Evolutionary conservation across 768 basidiomycete genomes (phyloP).

Genomic region (Mrakia blollopis): DNA sequence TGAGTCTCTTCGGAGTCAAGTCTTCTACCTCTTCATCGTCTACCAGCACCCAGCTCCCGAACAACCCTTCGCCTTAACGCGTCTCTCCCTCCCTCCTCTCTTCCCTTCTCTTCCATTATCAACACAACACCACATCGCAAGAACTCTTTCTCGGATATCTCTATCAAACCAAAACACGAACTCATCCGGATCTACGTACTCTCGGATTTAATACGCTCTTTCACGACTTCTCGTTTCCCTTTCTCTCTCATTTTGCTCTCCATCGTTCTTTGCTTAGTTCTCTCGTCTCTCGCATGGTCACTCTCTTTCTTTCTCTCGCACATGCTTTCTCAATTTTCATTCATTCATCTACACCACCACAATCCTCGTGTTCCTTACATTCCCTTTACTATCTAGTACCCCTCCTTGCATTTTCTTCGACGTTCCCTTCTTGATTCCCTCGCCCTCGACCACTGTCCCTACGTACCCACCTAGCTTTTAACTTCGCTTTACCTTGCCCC

Average conservation of each 20-base stretch:
- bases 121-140: background rate
- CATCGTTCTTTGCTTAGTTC: conserved; percentile 5
- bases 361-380: background rate
- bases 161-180: background rate
- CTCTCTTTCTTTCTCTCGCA: background rate
- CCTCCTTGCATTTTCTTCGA: background rate
- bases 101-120: background rate
- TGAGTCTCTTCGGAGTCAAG: conserved; percentile 21
- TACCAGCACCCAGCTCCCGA: background rate
- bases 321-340: background rate
- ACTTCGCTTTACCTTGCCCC: background rate
- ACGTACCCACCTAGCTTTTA: conserved; percentile 1
- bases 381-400: background rate
- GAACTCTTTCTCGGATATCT: no score
- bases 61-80: background rate
- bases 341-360: background rate
- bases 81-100: background rate
- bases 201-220: no score
- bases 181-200: background rate
- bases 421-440: background rate
- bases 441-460: background rate
- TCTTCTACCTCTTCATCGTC: background rate
- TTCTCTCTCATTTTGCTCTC: background rate
- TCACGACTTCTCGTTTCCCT: background rate
- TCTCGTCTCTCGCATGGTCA: background rate